These are phyloP conservation scores for Candida freyschussii DNA, from an alignment of 1,139 yeast species.

Conservation along the genomic window DNA sequence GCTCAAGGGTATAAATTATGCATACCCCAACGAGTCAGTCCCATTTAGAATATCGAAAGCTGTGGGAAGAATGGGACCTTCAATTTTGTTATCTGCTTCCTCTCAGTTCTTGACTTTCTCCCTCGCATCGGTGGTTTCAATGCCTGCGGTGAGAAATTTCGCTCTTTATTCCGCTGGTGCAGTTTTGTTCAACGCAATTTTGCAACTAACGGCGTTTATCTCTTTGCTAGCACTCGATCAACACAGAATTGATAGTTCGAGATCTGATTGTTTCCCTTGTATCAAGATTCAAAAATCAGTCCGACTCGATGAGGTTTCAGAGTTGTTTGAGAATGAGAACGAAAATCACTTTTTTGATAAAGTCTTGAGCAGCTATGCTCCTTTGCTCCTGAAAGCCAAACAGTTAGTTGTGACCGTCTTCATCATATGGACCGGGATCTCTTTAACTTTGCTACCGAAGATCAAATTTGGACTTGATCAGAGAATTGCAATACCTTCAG, in stretches of 20 bases:
- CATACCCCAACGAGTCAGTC: slow-evolving; percentile 40
- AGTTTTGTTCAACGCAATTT: slow-evolving; percentile 63
- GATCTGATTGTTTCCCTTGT: slow-evolving; percentile 60
- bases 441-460: slow-evolving; percentile 63
- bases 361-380: slow-evolving; percentile 47
- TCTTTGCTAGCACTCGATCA: slow-evolving; percentile 70
- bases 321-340: slow-evolving; percentile 23
- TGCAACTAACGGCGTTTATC: slow-evolving; percentile 80
- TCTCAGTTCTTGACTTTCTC: slow-evolving; percentile 76
- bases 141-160: slow-evolving; percentile 96
- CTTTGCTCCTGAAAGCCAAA: slow-evolving; percentile 47
- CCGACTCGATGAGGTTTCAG: slow-evolving; percentile 21
- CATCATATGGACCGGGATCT: slow-evolving; percentile 57
- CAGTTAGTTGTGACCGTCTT: slow-evolving; percentile 51
- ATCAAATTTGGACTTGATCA: slow-evolving; percentile 83
- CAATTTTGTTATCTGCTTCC: slow-evolving; percentile 70
- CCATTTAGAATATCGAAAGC: slow-evolving; percentile 58
- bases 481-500: slow-evolving; percentile 77
- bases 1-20: slow-evolving; percentile 48
- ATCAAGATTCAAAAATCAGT: slow-evolving; percentile 27
- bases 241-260: slow-evolving; percentile 48
- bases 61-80: slow-evolving; percentile 76
- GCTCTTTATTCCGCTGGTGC: slow-evolving; percentile 91
- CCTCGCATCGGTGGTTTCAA: slow-evolving; percentile 73
- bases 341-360: slow-evolving; percentile 32